phyloP scores from a whole-genome alignment of 2,329 filamentous ascomycete species.

The Teratosphaeria zuluensis region DNA sequence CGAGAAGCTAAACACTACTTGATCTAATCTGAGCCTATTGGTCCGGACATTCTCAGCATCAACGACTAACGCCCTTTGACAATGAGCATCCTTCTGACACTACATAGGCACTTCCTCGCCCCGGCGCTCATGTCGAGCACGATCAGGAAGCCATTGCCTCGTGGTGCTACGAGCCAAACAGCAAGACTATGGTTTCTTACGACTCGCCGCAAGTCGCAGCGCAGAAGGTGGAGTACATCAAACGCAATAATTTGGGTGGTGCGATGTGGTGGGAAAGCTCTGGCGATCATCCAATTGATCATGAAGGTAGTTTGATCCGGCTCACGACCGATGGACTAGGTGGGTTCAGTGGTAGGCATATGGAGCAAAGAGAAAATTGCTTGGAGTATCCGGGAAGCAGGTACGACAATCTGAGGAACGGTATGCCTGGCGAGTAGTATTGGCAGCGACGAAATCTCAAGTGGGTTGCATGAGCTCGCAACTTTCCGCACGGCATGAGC shows the following conservation, averaged over 20 bases:
- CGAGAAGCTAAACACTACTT: conserved; percentile 20
- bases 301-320: conserved; percentile 50
- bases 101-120: conserved; percentile 53
- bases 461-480: background rate
- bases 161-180: conserved; percentile 62
- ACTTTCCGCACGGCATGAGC: background rate
- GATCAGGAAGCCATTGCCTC: conserved; percentile 59
- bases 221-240: conserved; percentile 64
- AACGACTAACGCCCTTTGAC: background rate
- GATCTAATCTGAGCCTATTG: conserved; percentile 29
- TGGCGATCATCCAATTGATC: conserved; percentile 52
- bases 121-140: conserved; percentile 53
- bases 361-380: conserved; percentile 41
- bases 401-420: conserved; percentile 44
- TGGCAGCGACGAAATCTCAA: background rate
- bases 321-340: conserved; percentile 32
- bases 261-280: conserved; percentile 98
- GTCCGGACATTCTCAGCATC: background rate
- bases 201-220: conserved; percentile 57
- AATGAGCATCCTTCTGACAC: background rate
- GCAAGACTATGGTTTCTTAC: conserved; percentile 65
- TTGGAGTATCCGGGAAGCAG: conserved; percentile 43
- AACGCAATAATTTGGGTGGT: conserved; percentile 59
- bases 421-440: conserved; percentile 28
- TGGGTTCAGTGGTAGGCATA: conserved; percentile 27